Percentiles rank a stretch among this genome's conserved stretches.
These are phyloP conservation scores for Boletus huronensis DNA, from an alignment of 768 basidiomycete species.

Conservation along the genomic window DNA sequence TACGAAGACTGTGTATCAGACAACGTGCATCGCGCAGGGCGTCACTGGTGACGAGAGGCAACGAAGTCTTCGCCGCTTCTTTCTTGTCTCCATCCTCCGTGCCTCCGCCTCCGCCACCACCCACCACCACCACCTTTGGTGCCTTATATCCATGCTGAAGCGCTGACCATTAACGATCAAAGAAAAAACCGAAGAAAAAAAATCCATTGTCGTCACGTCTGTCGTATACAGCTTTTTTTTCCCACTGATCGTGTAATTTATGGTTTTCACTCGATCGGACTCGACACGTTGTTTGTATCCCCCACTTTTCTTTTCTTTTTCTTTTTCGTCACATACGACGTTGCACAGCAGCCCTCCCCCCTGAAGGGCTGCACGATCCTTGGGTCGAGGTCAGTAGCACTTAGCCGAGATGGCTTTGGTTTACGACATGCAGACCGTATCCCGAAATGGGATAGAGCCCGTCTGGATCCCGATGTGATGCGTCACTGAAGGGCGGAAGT, in stretches of 20 bases:
- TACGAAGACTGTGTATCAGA: constrained; percentile 33
- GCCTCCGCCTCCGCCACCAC: constrained; percentile 4
- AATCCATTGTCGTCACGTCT: not conserved
- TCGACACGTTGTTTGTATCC: not conserved
- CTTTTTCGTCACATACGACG: not conserved
- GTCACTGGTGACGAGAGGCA: constrained; percentile 14
- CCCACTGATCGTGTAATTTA: not conserved
- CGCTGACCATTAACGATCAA: not conserved
- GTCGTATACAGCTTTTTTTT: not conserved
- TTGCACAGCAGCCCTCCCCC: not conserved
- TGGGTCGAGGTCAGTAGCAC: not conserved
- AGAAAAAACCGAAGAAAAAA: not conserved
- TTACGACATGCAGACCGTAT: not conserved
- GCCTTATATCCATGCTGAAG: constrained; percentile 1
- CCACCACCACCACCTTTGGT: not conserved
- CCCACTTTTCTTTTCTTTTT: too few species aligned
- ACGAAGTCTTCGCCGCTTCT: not conserved
- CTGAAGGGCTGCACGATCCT: not conserved
- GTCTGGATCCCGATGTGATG: not conserved
- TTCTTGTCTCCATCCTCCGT: not conserved
- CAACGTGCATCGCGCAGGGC: constrained; percentile 30
- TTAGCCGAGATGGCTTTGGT: not conserved
- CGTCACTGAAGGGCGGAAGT: not conserved
- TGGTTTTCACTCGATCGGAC: not conserved
- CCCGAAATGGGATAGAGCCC: not conserved